These are phyloP conservation scores for Phlyctochytrium arcticum DNA, from an alignment of 192 early-diverging fungal genomes.

Conservation along the genomic window DNA sequence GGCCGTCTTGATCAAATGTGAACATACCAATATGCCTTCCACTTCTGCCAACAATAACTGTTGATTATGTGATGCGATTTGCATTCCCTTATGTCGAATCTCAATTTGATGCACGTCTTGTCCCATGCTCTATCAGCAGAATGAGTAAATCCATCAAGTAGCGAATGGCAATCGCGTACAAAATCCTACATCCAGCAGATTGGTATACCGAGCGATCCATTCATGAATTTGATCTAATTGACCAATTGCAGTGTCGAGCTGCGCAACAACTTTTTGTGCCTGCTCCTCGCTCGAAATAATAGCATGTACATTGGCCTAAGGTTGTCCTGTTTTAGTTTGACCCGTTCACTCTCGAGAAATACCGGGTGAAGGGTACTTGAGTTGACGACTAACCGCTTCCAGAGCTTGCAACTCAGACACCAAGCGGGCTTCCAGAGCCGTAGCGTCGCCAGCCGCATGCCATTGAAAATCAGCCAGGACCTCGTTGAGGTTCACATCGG, in stretches of 20 bases:
- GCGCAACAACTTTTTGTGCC: conserved; percentile 69
- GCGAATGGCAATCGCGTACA: neutral
- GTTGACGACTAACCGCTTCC: conserved; percentile 64
- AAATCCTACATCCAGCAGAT: conserved; percentile 73
- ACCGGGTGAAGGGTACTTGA: neutral
- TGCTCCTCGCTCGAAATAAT: conserved; percentile 90
- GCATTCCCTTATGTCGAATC: conserved; percentile 83
- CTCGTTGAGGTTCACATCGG: conserved; percentile 31
- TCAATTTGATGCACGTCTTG: conserved; percentile 95
- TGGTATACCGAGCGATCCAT: conserved; percentile 80
- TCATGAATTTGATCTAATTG: conserved; percentile 84
- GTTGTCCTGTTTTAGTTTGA: too few species aligned
- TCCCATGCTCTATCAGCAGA: conserved; percentile 72
- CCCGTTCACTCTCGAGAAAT: too few species aligned
- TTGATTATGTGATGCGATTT: conserved; percentile 86
- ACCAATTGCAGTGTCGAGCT: conserved; percentile 78
- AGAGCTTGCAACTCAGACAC: conserved; percentile 79
- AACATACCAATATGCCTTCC: conserved; percentile 67
- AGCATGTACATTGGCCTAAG: conserved; percentile 85
- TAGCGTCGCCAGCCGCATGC: conserved; percentile 81
- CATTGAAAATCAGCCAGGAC: conserved; percentile 77
- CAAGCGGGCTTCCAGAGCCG: conserved; percentile 79
- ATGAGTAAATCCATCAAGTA: conserved; percentile 16
- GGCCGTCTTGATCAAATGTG: neutral
- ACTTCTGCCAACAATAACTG: conserved; percentile 79